These are phyloP conservation scores for Trichocomaceae sp. DNA, from an alignment of 2,329 filamentous ascomycete genomes.

Conservation along the genomic window DNA sequence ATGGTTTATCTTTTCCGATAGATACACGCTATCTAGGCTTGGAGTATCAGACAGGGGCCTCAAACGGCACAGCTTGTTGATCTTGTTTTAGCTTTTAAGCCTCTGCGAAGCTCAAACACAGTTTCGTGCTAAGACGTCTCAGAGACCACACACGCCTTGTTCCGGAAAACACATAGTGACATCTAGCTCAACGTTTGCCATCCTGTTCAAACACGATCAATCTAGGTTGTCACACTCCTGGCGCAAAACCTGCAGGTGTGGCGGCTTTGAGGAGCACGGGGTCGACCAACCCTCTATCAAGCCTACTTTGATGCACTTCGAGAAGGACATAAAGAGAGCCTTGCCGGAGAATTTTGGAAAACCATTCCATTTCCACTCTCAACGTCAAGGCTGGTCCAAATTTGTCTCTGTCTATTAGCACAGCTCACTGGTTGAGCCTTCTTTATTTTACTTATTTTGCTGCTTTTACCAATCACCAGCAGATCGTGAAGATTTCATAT, in stretches of 20 bases:
- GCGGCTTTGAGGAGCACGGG: slow-evolving; percentile 8
- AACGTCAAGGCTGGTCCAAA: slow-evolving; percentile 7
- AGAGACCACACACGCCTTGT: background rate
- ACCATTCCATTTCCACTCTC: background rate
- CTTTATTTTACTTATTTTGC: slow-evolving; percentile 35
- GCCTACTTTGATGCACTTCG: background rate
- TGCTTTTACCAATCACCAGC: slow-evolving; percentile 5
- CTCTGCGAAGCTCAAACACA: slow-evolving; percentile 1
- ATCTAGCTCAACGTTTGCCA: slow-evolving; percentile 3
- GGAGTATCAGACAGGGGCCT: background rate
- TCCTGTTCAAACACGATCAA: background rate
- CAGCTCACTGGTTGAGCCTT: slow-evolving; percentile 51
- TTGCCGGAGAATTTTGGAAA: background rate
- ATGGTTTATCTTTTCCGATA: background rate
- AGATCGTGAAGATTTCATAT: slow-evolving; percentile 19
- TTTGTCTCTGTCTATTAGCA: slow-evolving; percentile 37
- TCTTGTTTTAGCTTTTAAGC: slow-evolving; percentile 2
- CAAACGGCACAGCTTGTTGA: background rate
- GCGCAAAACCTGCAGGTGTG: slow-evolving; percentile 3
- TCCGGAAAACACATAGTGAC: background rate
- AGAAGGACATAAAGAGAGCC: slow-evolving; percentile 11
- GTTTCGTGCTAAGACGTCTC: background rate
- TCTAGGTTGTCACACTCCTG: slow-evolving; percentile 1
- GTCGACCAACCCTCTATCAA: background rate
- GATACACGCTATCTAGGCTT: background rate